These are phyloP conservation scores for Erodium maritimum DNA, from an alignment of 345 rosid genomes.

Conservation along the genomic window DNA sequence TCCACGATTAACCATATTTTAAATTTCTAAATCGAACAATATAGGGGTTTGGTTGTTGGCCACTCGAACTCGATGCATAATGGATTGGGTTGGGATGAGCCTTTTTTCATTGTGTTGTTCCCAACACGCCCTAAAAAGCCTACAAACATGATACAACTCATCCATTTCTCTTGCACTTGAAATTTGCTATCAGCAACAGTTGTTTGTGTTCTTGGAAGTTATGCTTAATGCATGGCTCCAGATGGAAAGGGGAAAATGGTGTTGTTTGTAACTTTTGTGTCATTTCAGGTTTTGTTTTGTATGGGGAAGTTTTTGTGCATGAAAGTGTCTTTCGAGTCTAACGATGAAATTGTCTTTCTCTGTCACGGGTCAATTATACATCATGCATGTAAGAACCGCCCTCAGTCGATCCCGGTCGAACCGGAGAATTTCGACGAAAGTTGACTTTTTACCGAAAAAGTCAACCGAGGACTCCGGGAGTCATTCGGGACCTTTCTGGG, in stretches of 20 bases:
- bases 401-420: too few species aligned
- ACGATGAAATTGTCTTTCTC: slow-evolving; percentile 54
- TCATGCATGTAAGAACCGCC: too few species aligned
- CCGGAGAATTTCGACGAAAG: too few species aligned
- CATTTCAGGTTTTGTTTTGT: neutral
- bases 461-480: too few species aligned
- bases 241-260: slow-evolving; percentile 5
- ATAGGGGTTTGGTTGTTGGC: slow-evolving; percentile 47
- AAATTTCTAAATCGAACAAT: slow-evolving; percentile 1
- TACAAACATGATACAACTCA: slow-evolving; percentile 1
- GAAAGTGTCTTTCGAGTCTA: slow-evolving; percentile 27
- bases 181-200: too few species aligned
- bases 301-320: neutral
- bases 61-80: slow-evolving; percentile 28
- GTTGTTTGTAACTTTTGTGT: neutral
- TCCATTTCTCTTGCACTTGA: neutral
- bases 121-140: slow-evolving; percentile 12
- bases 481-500: too few species aligned
- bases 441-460: too few species aligned
- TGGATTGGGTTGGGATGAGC: too few species aligned
- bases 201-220: too few species aligned
- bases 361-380: slow-evolving; percentile 28
- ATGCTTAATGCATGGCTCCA: too few species aligned
- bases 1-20: slow-evolving; percentile 13
- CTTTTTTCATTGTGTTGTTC: slow-evolving; percentile 7